Conservation (phyloP, 768 basidiomycete genomes). For the Lactifluus piperatus region DNA sequence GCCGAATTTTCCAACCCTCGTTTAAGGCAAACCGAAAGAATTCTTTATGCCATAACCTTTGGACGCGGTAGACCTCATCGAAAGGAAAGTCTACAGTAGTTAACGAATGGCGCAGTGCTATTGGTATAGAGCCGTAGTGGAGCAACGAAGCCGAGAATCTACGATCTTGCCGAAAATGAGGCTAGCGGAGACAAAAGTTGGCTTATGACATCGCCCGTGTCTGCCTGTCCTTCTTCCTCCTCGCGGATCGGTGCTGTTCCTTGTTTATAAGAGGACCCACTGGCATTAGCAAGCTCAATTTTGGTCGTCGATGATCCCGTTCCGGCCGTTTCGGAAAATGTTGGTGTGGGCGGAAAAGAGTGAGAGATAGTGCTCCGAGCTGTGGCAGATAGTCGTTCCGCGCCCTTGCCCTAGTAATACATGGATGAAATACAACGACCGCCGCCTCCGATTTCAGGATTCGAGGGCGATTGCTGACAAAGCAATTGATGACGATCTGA, state of each 20-base stretch:
- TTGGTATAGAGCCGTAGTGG: neutral
- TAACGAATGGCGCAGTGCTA: neutral
- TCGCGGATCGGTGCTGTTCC: neutral
- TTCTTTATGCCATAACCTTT: neutral
- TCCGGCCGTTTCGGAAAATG: neutral
- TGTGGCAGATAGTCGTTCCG: neutral
- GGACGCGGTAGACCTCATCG: neutral
- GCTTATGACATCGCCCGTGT: neutral
- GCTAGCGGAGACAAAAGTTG: neutral
- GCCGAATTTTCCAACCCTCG: neutral
- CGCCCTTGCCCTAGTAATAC: neutral
- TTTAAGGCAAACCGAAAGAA: neutral
- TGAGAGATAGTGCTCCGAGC: too few relatives aligned
- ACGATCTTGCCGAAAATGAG: neutral
- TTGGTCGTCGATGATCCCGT: neutral
- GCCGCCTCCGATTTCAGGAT: too few relatives aligned
- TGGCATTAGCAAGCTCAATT: too few relatives aligned
- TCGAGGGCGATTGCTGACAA: slow-evolving; percentile 8
- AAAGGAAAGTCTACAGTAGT: neutral
- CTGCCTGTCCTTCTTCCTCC: neutral
- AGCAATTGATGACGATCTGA: neutral
- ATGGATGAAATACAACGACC: too few relatives aligned
- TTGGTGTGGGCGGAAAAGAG: neutral
- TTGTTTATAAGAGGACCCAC: too few relatives aligned
- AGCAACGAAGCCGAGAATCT: neutral